Percentiles rank a stretch among this genome's conserved stretches.
Conservation (phyloP, 345 rosid genomes). For the Eucalyptus regnans region DNA sequence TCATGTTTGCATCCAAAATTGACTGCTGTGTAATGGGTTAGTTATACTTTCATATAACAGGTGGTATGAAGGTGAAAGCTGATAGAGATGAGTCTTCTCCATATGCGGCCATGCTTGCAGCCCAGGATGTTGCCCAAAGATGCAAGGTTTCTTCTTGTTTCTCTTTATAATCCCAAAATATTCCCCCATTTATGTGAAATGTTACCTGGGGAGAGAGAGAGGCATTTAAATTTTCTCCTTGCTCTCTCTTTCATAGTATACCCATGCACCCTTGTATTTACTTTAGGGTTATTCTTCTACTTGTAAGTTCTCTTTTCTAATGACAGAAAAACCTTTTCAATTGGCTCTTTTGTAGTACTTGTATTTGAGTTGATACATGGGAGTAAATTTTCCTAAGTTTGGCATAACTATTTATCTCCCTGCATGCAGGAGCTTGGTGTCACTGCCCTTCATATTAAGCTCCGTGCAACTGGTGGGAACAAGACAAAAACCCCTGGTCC, state of each 20-base stretch:
- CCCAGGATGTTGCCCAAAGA: slow-evolving; percentile 72
- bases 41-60: neutral
- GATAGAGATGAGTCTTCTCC: slow-evolving; percentile 90
- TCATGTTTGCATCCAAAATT: neutral
- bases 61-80: slow-evolving; percentile 87
- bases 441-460: slow-evolving; percentile 73
- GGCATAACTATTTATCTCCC: neutral
- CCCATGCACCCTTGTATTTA: neutral
- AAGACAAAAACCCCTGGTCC: slow-evolving; percentile 88
- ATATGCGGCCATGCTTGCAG: slow-evolving; percentile 93
- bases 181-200: neutral
- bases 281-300: neutral
- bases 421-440: slow-evolving; percentile 52
- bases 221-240: neutral
- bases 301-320: neutral
- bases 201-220: neutral
- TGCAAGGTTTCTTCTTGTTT: slow-evolving; percentile 45
- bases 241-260: neutral
- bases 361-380: neutral
- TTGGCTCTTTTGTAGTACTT: neutral
- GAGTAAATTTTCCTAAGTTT: neutral
- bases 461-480: slow-evolving; percentile 83
- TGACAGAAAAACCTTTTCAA: neutral
- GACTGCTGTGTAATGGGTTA: neutral
- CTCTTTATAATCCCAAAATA: neutral